Evolutionary conservation across 495 filamentous ascomycete species (phyloP).

Genomic region (Xylaria cubensis): DNA sequence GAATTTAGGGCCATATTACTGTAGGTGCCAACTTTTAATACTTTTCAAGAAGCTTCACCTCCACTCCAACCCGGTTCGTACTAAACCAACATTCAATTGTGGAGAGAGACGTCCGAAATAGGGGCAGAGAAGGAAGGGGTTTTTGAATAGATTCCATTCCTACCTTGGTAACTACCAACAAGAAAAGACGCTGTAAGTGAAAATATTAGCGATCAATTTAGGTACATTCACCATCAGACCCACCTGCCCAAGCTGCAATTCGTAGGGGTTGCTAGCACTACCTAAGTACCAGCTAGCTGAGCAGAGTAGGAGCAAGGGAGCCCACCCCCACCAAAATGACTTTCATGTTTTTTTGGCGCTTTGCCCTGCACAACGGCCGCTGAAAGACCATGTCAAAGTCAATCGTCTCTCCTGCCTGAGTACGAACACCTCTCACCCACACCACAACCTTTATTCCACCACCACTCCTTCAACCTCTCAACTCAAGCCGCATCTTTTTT

Average conservation of each 20-base stretch:
- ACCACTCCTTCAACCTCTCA: conserved; percentile 28
- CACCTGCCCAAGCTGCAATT: neutral
- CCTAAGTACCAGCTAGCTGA: neutral
- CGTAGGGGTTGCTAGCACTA: neutral
- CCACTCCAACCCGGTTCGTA: neutral
- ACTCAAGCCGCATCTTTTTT: conserved; percentile 39
- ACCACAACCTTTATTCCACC: conserved; percentile 15
- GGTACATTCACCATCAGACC: neutral
- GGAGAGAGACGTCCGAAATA: conserved; percentile 5
- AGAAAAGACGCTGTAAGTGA: too few species aligned
- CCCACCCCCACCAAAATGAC: conserved; percentile 20
- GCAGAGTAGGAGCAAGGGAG: neutral
- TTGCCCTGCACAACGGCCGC: neutral
- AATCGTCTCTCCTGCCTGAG: conserved; percentile 13
- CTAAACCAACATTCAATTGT: neutral
- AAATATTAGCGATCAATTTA: neutral
- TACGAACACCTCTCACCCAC: conserved; percentile 18
- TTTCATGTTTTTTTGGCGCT: conserved; percentile 17
- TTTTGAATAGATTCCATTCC: too few species aligned
- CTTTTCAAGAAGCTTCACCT: neutral
- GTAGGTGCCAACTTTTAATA: neutral
- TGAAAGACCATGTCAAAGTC: conserved; percentile 17
- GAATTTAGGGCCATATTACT: neutral
- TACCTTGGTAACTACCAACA: too few species aligned
- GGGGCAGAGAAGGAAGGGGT: neutral